These are phyloP conservation scores for Candida frijolesensis DNA, from an alignment of 1,139 yeast genomes.

Conservation along the genomic window DNA sequence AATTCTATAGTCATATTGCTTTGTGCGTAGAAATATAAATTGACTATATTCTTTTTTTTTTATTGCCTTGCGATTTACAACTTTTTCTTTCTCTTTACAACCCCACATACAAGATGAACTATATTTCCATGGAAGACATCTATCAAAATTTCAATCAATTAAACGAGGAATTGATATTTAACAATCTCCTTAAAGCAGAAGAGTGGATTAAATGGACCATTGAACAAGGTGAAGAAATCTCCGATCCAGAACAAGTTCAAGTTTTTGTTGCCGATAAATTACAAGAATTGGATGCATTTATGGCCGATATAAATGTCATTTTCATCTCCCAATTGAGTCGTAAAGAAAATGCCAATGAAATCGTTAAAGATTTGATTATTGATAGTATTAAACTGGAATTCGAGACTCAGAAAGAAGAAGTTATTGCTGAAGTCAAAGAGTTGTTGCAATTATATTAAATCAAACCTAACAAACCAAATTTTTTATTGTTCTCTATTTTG, in stretches of 20 bases:
- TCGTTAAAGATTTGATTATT: neutral
- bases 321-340: neutral
- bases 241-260: neutral
- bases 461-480: neutral
- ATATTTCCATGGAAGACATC: constrained; percentile 1
- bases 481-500: neutral
- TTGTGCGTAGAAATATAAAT: neutral
- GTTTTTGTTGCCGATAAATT: neutral
- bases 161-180: neutral
- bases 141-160: constrained; percentile 1
- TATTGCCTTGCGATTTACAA: too few relatives aligned
- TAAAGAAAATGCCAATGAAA: neutral
- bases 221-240: neutral
- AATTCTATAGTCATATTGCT: neutral
- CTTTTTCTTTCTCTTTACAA: neutral
- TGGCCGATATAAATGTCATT: neutral
- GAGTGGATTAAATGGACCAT: neutral
- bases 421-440: neutral
- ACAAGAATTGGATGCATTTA: neutral
- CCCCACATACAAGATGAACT: neutral
- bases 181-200: neutral
- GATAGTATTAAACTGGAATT: neutral
- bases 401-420: neutral
- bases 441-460: neutral
- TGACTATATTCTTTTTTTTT: neutral